Base-by-base conservation (phyloP, 768 basidiomycete genomes). In the Pholiota molesta region DNA sequence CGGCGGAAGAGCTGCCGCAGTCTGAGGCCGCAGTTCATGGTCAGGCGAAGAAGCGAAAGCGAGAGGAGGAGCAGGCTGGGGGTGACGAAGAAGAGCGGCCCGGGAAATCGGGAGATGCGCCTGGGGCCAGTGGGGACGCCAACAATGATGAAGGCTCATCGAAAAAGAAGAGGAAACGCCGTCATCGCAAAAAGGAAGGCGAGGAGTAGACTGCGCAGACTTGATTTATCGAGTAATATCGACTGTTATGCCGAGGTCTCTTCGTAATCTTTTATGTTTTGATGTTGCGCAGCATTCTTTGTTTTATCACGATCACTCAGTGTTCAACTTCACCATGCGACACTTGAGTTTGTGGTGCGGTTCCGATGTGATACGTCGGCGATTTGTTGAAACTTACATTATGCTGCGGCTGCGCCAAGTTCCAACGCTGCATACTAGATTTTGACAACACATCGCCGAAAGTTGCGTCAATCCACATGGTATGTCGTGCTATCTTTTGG, bases 1-100 rank as follows among this genome's bases (percentile, higher is more conserved):
- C 56, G 10, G 51, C 49, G 19, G 49, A 23, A 52, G 75, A 82
- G 79, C 61, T 80, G 74, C 62, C 82, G 83, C 16, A 82, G 78
- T 74, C 52, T 40, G 31, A 5, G 9, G 55, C 39, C 53, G 21
- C 52, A 39, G 31, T 47, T 49, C 10, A 40, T 3, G 19, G 2
- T 26, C 21, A 49, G 55, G 3, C 23, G 17, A 86, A 83, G 71
- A 86, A 87, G 69, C 78, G 86, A 29, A 75, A 59, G 68, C 57
- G 56, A 16, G 59, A 68, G 19, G 37, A 56, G 31, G 64, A 40
- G n/a, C 60, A 55, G 55, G 64, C 35, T 51, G 70, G 42, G n/a
- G 65, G 57, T 11, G 55, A 57, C 2, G 59, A 62, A 16, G 35
- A 21, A 26, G 26, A 26, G 17, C 52, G 17, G 14, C 37, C 47